Evolutionary conservation across 805 yeast species (phyloP).

Genomic region (Ogataea pilisensis): DNA sequence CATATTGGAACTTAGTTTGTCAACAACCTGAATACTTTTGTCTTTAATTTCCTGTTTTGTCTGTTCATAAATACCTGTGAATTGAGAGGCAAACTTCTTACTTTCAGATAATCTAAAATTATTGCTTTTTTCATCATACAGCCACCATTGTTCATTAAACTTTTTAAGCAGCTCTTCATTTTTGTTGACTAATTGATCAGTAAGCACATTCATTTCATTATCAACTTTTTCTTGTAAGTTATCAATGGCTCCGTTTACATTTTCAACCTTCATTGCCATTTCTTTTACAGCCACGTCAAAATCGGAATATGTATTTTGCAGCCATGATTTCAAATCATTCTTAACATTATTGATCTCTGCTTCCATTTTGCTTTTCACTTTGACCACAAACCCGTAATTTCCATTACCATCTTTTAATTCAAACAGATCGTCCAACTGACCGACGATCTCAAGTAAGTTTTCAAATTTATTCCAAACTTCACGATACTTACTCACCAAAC

Average conservation of each 20-base stretch:
- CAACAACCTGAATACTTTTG: not conserved
- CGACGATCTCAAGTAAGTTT: slow-evolving; percentile 5
- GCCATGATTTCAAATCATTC: not conserved
- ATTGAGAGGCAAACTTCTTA: slow-evolving; percentile 1
- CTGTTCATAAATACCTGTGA: slow-evolving; percentile 4
- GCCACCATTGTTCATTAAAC: slow-evolving; percentile 3
- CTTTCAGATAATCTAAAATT: slow-evolving; percentile 1
- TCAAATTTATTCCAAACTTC: slow-evolving; percentile 9
- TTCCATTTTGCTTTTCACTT: slow-evolving; percentile 4
- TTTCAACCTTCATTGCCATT: not conserved
- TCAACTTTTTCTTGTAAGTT: slow-evolving; percentile 1
- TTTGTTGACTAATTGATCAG: slow-evolving; percentile 2
- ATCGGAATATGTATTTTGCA: not conserved
- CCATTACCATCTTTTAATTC: not conserved
- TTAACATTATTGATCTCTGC: slow-evolving; percentile 5
- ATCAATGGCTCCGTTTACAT: not conserved
- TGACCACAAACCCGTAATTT: slow-evolving; percentile 2
- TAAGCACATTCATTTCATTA: slow-evolving; percentile 1
- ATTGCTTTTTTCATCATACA: slow-evolving; percentile 2
- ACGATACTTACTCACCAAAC: slow-evolving; percentile 10
- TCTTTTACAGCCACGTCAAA: slow-evolving; percentile 2
- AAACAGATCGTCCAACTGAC: slow-evolving; percentile 2
- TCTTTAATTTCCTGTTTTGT: slow-evolving; percentile 2
- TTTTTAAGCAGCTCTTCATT: slow-evolving; percentile 1
- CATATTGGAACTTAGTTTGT: not conserved